Evolutionary conservation across 1,284 basidiomycete species (phyloP), one percentile per base, ranked within the genome.

Genomic region (Boletus subluridellus): DNA sequence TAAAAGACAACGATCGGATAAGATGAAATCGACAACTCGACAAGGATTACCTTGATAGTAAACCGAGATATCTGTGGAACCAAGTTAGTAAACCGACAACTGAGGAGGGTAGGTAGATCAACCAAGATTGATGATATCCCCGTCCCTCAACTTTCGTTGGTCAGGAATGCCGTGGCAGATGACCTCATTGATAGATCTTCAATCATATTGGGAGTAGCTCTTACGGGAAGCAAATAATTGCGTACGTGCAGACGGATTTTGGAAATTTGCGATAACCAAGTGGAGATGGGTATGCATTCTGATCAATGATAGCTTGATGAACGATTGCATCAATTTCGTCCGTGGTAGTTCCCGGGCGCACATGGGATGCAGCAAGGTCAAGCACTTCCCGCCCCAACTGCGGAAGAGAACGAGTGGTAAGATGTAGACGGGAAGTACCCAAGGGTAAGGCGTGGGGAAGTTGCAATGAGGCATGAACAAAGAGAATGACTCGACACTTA

Each of bases 161-260:
- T 97, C 95, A 46, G 95, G 95, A 64, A 98, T 97, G 56, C 94
- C 94, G 74, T 99, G 97, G 73, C 97, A 99, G 68, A 99, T 96
- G 57, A 88, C 89, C 75, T 99, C 97, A 75, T 99, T 99, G 45
- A 99, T 79, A 32, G 92, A 94, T 35, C 90, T 67, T 91, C 65
- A 32, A 45, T 55, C 8, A 46, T 55, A 60, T 58, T 58, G 26
- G 45, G 55, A 46, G 46, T 26, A 55, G 44, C 21, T 37, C 49
- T 60, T 48, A 37, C 37, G 37, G 45, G 35, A 49, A 24, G 42
- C 28, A 52, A 58, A 54, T 49, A 32, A 32, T 54, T 59, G 55
- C 90, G 69, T 77, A 92, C 86, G 91, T 96, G 88, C 97, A 99
- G 49, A 98, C 86, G 47, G 94, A 97, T 80, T 98, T 98, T 30